Base-by-base conservation (phyloP, 2,329 filamentous ascomycete genomes). In the Nemania abortiva region DNA sequence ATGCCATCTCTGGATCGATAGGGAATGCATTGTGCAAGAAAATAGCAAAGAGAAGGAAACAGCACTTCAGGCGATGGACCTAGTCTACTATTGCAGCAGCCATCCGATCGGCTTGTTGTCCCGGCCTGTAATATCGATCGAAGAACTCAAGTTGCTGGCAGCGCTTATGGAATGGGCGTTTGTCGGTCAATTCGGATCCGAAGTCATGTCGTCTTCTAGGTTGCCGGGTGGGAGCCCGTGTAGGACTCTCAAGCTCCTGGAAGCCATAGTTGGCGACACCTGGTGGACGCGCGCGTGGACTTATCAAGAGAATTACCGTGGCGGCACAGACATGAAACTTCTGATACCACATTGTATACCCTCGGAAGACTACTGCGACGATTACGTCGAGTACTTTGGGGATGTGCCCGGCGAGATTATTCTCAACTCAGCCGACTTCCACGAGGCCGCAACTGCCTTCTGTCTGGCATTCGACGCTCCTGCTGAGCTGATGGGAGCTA, bases 271-370 rank as follows among this genome's bases (percentile, higher is more conserved):
- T n/a, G 37, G 34, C 0, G 77, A 79, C 10, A 50, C 39, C 2
- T 80, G 77, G 78, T 80, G 77, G 78, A 68, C 49, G 0, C 70
- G 78, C 6, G 77, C 76, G 1, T 80, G 78, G 78, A 79, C 74
- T 0, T 80, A 77, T 24, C 77, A 80, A 29, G 77, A 80, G 63
- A 80, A 77, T 58, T 79, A 80, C 53, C 71, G 74, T 27, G 77
- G 71, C 1, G 72, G 74, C 2, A 34, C 55, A 13, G 45, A 63
- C 0, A 79, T 79, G 77, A 62, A 57, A 1, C 73, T 80, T 7
- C 65, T 80, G 0, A 76, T 80, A 6, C 71, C 70, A 3, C 76
- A 80, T 53, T 18, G 3, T 15, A 34, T 42, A 4, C 63, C 63
- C 0, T 62, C 75, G 0, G 74, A 79, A 15, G 7, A 29, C n/a